Percentiles rank a stretch among this genome's conserved stretches.
Evolutionary conservation across 768 basidiomycete species (phyloP).

Genomic region (Podaxis sp.): DNA sequence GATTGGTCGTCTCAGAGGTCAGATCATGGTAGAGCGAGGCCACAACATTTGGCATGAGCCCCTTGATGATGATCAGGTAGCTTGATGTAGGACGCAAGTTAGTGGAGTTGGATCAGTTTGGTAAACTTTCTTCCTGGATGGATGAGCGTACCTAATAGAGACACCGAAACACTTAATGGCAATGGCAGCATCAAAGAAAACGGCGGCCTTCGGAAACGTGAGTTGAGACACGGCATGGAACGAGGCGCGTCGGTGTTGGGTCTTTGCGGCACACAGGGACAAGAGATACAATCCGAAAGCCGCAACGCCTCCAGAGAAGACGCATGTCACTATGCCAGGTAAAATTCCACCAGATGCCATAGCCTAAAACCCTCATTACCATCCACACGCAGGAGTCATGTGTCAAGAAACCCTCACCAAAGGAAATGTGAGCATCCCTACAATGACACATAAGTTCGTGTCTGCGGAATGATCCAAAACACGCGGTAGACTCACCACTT

Average conservation of each 20-base stretch:
- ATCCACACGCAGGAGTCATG: not conserved
- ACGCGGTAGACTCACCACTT: conserved; percentile 52
- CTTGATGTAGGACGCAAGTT: conserved; percentile 28
- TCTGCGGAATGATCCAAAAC: conserved; percentile 1
- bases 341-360: conserved; percentile 88
- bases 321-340: conserved; percentile 85
- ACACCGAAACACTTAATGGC: conserved; percentile 98
- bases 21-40: conserved; percentile 77
- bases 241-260: conserved; percentile 71
- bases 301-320: conserved; percentile 71
- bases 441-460: conserved; percentile 1
- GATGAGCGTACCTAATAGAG: conserved; percentile 66
- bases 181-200: conserved; percentile 92
- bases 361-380: conserved; percentile 43
- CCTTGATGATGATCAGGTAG: conserved; percentile 90
- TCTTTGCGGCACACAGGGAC: conserved; percentile 72
- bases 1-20: conserved; percentile 54
- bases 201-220: conserved; percentile 83
- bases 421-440: conserved; percentile 88
- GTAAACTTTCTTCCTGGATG: not conserved
- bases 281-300: conserved; percentile 89
- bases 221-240: conserved; percentile 82
- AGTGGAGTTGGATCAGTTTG: conserved; percentile 6
- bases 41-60: conserved; percentile 89
- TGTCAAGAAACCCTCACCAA: conserved; percentile 44